A percentile compares a stretch with the other conserved stretches of the same genome.
These are phyloP conservation scores for Themeda triandra DNA, from an alignment of 176 grass and related monocot genomes.

Conservation along the genomic window DNA sequence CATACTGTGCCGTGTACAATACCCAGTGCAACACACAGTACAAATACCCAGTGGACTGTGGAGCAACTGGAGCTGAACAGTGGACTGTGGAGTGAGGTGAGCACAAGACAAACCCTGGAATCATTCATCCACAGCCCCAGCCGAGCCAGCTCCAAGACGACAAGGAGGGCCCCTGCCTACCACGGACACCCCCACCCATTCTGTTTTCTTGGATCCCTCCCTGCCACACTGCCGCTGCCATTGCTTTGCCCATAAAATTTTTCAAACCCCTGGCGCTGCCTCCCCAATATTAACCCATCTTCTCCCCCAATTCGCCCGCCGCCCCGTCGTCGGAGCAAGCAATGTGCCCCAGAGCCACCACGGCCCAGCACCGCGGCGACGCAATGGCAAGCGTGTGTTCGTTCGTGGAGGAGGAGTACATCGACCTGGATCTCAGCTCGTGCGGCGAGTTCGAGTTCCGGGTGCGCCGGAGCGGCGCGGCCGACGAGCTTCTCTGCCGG, in stretches of 20 bases:
- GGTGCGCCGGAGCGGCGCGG: conserved; percentile 14
- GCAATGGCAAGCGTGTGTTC: conserved; percentile 28
- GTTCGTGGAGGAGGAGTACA: conserved; percentile 64
- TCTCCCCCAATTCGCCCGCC: background rate
- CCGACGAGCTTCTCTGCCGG: conserved; percentile 39
- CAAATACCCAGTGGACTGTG: background rate
- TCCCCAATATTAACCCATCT: conserved; percentile 20
- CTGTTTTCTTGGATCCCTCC: conserved; percentile 63
- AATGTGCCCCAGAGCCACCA: conserved; percentile 48
- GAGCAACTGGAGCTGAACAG: background rate
- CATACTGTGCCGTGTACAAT: background rate
- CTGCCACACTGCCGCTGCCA: conserved; percentile 37
- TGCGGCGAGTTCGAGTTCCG: conserved; percentile 46
- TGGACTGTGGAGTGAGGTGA: conserved; percentile 13
- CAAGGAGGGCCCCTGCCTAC: conserved; percentile 18
- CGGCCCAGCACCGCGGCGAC: conserved; percentile 24
- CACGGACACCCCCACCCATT: conserved; percentile 26
- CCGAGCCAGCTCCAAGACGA: conserved; percentile 26
- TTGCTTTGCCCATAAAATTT: conserved; percentile 44
- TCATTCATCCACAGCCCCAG: conserved; percentile 27
- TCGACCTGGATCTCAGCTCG: conserved; percentile 70
- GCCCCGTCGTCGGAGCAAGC: conserved; percentile 4
- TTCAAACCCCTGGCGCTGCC: conserved; percentile 40
- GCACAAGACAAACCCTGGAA: conserved; percentile 33
- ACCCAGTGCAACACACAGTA: background rate